Evolutionary conservation across 257 asterid species (phyloP), one percentile per base, ranked within the genome.

Genomic region (Leptodermis oblonga): DNA sequence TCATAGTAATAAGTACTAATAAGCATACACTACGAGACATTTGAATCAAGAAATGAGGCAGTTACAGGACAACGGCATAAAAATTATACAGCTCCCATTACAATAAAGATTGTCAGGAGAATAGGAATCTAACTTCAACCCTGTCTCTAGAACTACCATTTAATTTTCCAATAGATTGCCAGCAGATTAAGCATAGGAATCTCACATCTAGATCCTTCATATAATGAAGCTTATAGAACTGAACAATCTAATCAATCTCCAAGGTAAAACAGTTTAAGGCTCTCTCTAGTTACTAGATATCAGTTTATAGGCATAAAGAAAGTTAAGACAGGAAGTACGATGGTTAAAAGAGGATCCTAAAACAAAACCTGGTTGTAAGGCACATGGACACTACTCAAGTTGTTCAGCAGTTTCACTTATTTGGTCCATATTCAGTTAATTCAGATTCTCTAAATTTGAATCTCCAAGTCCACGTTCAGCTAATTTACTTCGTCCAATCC

Each of bases 151-250:
- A 52, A 52, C 63, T 20, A 51, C 25, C 20, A 25, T 43, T 43
- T 9, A 43, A 48, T 12, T 51, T 10, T n/a, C 11, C 22, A n/a
- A 17, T 9, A 30, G 25, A 41, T 28, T 15, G 56, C 8, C 49
- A 15, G 26, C 39, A 49, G 25, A 56, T 33, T 14, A 23, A 41
- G 25, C 13, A 68, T 22, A 25, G 51, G 28, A 51, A 33, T 23
- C 56, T 55, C 66, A 28, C 61, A 55, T 25, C 13, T 10, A 55
- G 55, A 55, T 39, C 54, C 42, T 69, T 69, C 55, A 41, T 41
- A 42, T 18, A 68, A 34, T 6, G 25, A 7, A 23, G n/a, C 26
- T 15, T 26, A 26, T 36, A 39, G 26, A 48, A 46, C 39, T 23
- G 22, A 37, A 69, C 46, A 54, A 22, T 23, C 6, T 11, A 39